A percentile compares a stretch with the other conserved stretches of the same genome.
These are phyloP conservation scores for Arctium minus DNA, from an alignment of 129 eudicot genomes.

Conservation along the genomic window DNA sequence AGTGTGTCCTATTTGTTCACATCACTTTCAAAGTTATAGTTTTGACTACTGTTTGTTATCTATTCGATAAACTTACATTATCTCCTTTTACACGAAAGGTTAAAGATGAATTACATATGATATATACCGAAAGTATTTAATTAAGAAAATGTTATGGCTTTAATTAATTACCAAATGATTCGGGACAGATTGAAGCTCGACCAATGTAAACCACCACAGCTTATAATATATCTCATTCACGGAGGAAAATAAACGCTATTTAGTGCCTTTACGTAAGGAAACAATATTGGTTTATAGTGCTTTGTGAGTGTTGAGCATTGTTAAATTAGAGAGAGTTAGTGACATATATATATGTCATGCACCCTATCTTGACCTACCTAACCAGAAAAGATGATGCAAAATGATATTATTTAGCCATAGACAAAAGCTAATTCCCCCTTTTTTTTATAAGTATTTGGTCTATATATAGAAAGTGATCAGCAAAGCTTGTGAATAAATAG, in stretches of 20 bases:
- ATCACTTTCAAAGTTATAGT: not conserved
- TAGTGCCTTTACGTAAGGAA: conserved; percentile 38
- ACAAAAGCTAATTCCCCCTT: conserved; percentile 5
- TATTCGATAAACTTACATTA: conserved; percentile 3
- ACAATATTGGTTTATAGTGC: conserved; percentile 27
- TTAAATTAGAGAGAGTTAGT: conserved; percentile 22
- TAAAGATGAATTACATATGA: conserved; percentile 4
- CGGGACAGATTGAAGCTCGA: conserved; percentile 11
- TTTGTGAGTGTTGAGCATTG: conserved; percentile 43
- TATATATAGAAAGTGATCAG: conserved; percentile 22
- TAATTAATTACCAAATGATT: conserved; percentile 10
- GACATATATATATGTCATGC: conserved; percentile 35
- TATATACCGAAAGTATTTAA: not conserved
- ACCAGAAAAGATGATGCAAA: conserved; percentile 28
- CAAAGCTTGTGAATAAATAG: conserved; percentile 28
- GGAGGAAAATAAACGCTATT: not conserved
- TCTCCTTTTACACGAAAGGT: conserved; percentile 7
- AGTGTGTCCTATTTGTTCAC: conserved; percentile 2
- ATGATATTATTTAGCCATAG: conserved; percentile 7
- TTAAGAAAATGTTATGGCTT: conserved; percentile 2
- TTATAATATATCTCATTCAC: not conserved
- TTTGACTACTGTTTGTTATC: not conserved
- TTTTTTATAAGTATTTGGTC: not conserved
- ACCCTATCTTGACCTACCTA: conserved; percentile 47
- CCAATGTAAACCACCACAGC: conserved; percentile 2